Evolutionary conservation across 2,329 filamentous ascomycete genomes (phyloP), one percentile per base, ranked within the genome.

Genomic region (Geosmithia flava): DNA sequence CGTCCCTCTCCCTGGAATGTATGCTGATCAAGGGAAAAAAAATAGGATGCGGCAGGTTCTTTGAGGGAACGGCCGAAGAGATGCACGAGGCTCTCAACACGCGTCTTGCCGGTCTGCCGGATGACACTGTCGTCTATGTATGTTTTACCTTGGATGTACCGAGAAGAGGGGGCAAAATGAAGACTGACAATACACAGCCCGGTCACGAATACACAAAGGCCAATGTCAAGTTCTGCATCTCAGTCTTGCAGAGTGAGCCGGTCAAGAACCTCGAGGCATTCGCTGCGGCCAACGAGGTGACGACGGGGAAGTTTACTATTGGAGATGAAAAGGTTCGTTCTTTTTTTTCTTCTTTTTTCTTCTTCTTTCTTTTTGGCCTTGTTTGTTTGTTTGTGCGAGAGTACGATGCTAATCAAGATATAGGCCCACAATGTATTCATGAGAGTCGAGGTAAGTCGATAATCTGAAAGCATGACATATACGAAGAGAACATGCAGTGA

Each of bases 181-280:
- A 20, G 7, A 30, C 43, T 17, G 27, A 45, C 27, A 23, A 6
- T 4, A 27, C n/a, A 6, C 52, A 91, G 83, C 90, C 91, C 17
- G 93, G 93, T 3, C 93, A 98, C 59, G 93, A 97, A 65, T 98
- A 98, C 69, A 98, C 93, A n/a, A 95, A 93, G 67, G 78, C 84
- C 47, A 98, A 98, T 60, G 88, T 93, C 58, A 88, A 88, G 62
- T 98, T 98, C 61, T 83, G 80, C 45, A 68, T 85, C 50, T 84
- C 83, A 2, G 84, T 97, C 16, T 70, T 84, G 49, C 80, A 87
- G 58, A 85, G 78, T 42, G 81, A 86, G 45, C 74, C 86, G 1
- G 80, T 96, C 53, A 81, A 85, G 71, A 85, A 82, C 56, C 73
- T 98, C 30, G 72, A 86, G 54, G 72, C 75, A 0, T 96, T 88